These are phyloP conservation scores for Fusarium tjaetaba DNA, from an alignment of 2,329 filamentous ascomycete genomes.

Conservation along the genomic window DNA sequence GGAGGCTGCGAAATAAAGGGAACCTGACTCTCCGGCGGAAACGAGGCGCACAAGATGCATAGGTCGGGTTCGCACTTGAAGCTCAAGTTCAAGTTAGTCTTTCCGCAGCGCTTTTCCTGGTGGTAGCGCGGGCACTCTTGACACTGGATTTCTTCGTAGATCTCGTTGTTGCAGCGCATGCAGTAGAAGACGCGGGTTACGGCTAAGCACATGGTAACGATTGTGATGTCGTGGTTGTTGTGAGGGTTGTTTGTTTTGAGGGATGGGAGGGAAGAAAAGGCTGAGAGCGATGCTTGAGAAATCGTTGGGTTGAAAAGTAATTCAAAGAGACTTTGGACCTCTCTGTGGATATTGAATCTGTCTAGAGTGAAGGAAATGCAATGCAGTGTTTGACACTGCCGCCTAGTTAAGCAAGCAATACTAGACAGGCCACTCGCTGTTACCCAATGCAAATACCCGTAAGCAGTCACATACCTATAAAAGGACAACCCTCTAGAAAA, in stretches of 20 bases:
- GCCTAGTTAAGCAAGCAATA: not conserved
- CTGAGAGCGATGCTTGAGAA: not conserved
- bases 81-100: not conserved
- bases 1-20: not conserved
- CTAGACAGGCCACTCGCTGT: fast-evolving
- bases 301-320: too few species aligned
- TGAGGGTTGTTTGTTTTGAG: not conserved
- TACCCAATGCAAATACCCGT: too few species aligned
- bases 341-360: too few species aligned
- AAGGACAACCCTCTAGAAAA: fast-evolving
- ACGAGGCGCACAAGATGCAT: not conserved
- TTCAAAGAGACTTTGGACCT: too few species aligned
- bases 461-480: not conserved
- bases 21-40: not conserved
- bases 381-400: not conserved
- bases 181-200: not conserved
- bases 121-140: not conserved
- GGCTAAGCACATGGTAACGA: not conserved
- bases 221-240: not conserved
- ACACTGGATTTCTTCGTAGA: not conserved
- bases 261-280: not conserved
- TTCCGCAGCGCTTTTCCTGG: not conserved
- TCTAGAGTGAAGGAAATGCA: not conserved
- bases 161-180: not conserved
- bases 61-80: not conserved